Evolutionary conservation across 441 rosid species (phyloP).

Genomic region (Corymbia calophylla): DNA sequence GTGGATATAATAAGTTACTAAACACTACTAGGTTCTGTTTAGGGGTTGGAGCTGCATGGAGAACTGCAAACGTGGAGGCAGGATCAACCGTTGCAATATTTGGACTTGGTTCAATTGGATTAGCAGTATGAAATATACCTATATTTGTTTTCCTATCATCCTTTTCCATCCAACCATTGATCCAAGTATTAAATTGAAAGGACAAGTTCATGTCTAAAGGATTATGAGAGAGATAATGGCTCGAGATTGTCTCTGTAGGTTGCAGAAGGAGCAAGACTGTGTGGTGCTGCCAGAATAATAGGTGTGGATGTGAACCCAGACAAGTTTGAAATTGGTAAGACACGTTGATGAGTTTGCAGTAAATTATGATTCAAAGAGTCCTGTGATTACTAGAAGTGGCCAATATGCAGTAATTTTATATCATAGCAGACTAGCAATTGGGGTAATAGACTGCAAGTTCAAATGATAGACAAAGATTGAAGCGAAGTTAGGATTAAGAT

Average conservation of each 20-base stretch:
- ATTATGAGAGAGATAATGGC: neutral
- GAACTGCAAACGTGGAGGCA: slow-evolving; percentile 67
- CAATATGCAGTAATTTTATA: neutral
- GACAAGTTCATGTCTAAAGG: too few species aligned
- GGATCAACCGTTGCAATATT: slow-evolving; percentile 85
- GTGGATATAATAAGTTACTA: neutral
- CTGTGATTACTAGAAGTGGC: neutral
- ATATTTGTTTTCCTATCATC: neutral
- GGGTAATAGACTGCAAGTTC: neutral
- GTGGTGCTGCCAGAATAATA: slow-evolving; percentile 70
- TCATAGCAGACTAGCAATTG: neutral
- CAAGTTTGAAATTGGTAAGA: slow-evolving; percentile 61
- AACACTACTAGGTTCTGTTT: neutral
- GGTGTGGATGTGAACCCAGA: slow-evolving; percentile 64
- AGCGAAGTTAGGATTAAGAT: neutral
- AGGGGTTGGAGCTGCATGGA: slow-evolving; percentile 93
- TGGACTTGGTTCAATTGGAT: slow-evolving; percentile 80
- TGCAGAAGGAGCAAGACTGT: slow-evolving; percentile 71
- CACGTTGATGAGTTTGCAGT: neutral
- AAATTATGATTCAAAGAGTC: neutral
- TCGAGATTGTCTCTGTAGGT: slow-evolving; percentile 32
- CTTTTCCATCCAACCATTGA: neutral
- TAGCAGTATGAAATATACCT: slow-evolving; percentile 46
- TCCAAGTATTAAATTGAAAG: neutral
- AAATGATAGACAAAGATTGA: neutral